These are phyloP conservation scores for Mycena crocata DNA, from an alignment of 768 basidiomycete species.

Conservation along the genomic window DNA sequence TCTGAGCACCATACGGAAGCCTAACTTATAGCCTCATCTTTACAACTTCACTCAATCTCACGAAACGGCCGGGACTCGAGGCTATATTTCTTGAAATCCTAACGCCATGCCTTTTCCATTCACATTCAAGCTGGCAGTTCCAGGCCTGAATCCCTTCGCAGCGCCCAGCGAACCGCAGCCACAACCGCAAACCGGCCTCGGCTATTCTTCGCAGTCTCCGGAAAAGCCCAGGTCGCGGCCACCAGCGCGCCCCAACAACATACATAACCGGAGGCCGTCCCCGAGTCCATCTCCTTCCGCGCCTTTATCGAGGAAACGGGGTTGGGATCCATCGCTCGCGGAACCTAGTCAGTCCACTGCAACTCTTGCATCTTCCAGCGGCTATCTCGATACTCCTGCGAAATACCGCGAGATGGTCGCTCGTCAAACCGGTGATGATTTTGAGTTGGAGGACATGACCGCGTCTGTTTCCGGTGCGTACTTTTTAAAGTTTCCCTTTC, in stretches of 20 bases:
- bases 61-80: constrained; percentile 23
- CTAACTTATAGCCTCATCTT: constrained; percentile 14
- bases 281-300: constrained; percentile 51
- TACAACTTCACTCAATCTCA: constrained; percentile 2
- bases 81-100: not conserved
- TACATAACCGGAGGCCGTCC: constrained; percentile 38
- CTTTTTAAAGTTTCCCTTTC: constrained; percentile 33
- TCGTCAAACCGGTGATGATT: constrained; percentile 45
- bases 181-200: constrained; percentile 30
- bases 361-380: constrained; percentile 64
- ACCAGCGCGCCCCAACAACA: constrained; percentile 37
- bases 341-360: constrained; percentile 66
- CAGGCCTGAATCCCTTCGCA: constrained; percentile 78
- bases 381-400: constrained; percentile 77
- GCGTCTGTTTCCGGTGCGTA: constrained; percentile 40
- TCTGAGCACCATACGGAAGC: constrained; percentile 1
- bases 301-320: constrained; percentile 68
- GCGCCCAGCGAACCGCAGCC: constrained; percentile 20
- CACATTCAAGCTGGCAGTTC: constrained; percentile 75
- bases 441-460: constrained; percentile 41
- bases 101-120: constrained; percentile 70
- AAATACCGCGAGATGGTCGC: constrained; percentile 66
- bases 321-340: constrained; percentile 76
- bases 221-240: constrained; percentile 33
- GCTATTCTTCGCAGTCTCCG: constrained; percentile 39